Evolutionary conservation across 495 filamentous ascomycete genomes (phyloP), one percentile per base, ranked within the genome.

Genomic region (Apodospora peruviana): DNA sequence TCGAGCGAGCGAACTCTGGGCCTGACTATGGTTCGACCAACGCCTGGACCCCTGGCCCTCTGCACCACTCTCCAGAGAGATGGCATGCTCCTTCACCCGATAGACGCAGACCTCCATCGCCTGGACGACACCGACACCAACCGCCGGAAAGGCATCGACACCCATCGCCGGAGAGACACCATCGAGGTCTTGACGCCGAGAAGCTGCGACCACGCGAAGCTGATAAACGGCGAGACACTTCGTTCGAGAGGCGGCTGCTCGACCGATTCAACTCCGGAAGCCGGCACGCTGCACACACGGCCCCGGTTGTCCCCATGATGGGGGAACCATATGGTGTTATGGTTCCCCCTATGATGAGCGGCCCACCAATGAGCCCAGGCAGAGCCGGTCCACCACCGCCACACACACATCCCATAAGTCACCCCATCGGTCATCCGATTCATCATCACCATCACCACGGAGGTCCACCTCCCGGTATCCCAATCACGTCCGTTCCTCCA

Each of bases 161-260:
- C 17, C 29, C 45, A 19, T 46, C 50, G 10, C 35, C 35, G 5
- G 53, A 56, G 18, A 56, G 53, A 39, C 7, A 38, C 32, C 43
- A 41, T 18, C 38, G 53, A 2, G 40, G 39, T 9, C 23, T 48
- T 5, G 50, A 48, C 12, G 23, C 43, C 5, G 60, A 61, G 16
- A 51, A 55, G 29, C 53, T 52, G 7, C 51, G 55, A 2, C 38
- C 62, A 1, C 61, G 47, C 18, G 43, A 57, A 3, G 39, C 56
- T 14, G 56, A 62, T 12, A 54, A 49, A 45, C 50, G 56, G 12
- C 58, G 56, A 25, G 57, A 56, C n/a, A 60, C 55, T 5, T 71
- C 70, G 21, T 57, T 73, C 47, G 72, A 75, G 43, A 60, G 69
- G 37, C 66, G 69, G 18, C 64, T 75, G 16, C 71, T 68, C 14